Evolutionary conservation across 192 early-diverging fungal genomes (phyloP), one percentile per base, ranked within the genome.

Genomic region (Pecoramyces ruminantium): DNA sequence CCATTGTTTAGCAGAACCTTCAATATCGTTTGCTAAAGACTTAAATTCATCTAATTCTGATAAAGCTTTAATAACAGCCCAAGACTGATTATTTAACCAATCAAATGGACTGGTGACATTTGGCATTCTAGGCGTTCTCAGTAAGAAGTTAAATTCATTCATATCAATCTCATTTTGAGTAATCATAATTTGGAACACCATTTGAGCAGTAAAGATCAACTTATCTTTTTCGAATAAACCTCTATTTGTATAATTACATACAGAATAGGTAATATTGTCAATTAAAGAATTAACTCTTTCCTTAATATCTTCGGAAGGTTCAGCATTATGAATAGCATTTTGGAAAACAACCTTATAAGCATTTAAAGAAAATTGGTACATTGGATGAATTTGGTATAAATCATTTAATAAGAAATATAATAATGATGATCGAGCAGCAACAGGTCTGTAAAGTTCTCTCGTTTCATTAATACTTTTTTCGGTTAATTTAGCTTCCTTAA

Each of bases 401-500:
- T 90, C 89, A 83, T 92, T 92, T 21, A 92, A 83, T 80, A 92
- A 82, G 84, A 92, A 92, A 80, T 92, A 92, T 25, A 92, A 82
- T 28, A 91, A 81, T 0, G 90, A 91, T 5, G 90, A 90, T 27
- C 90, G 83, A n/a, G 87, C 89, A 15, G 90, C 90, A 9, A 92
- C 90, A 9, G 90, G 90, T 38, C 90, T 85, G 83, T 92, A 92
- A 29, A 88, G 80, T 80, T 92, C 90, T 85, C 90, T 87, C 27
- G 89, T 91, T 78, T 91, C 90, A 83, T 92, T 92, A 83, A 92
- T 92, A 82, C 90, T 92, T 83, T 89, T 89, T 81, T 92, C 90
- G 2, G 90, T 92, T 79, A 84, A 87, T 78, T 91, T 91, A 51
- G 89, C 90, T 79, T 92, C 89, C 79, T 90, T 88, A 28, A 92